Percentiles rank a stretch among this genome's conserved stretches.
Evolutionary conservation across 345 rosid genomes (phyloP).

Genomic region (Gossypium thurberi): DNA sequence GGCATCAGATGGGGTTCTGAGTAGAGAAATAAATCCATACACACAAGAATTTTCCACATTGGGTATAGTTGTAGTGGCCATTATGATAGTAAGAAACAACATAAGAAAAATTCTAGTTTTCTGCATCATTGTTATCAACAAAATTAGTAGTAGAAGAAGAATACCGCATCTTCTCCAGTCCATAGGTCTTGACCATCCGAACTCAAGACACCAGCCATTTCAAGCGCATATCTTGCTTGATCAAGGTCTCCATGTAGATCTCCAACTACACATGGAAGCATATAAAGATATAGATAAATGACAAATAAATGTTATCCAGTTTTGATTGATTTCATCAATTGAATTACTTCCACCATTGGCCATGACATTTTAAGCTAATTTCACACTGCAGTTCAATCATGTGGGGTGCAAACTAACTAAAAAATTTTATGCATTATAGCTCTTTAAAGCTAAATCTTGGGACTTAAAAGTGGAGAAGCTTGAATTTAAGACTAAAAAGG

Average conservation of each 20-base stretch:
- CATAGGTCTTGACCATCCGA: constrained; percentile 64
- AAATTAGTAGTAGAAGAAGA: not conserved
- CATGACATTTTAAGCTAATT: not conserved
- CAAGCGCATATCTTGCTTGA: constrained; percentile 71
- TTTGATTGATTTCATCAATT: not conserved
- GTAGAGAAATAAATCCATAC: not conserved
- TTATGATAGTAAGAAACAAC: not conserved
- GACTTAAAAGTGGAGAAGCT: not conserved
- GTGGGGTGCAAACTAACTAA: not conserved
- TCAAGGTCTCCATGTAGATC: constrained; percentile 87
- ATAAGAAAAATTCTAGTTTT: not conserved
- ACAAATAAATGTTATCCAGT: not conserved
- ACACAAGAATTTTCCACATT: not conserved
- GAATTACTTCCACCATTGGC: not conserved
- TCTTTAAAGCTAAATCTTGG: not conserved
- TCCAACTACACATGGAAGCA: constrained; percentile 41
- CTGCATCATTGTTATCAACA: not conserved
- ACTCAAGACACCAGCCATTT: constrained; percentile 78
- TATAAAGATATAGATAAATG: constrained; percentile 1
- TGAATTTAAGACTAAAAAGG: not conserved
- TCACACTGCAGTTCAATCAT: not conserved
- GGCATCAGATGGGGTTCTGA: not conserved
- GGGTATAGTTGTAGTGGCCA: not conserved
- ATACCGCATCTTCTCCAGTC: constrained; percentile 75
- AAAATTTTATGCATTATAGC: not conserved